Base-by-base conservation (phyloP, 2,329 filamentous ascomycete genomes). In the Teratosphaeria gauchensis region DNA sequence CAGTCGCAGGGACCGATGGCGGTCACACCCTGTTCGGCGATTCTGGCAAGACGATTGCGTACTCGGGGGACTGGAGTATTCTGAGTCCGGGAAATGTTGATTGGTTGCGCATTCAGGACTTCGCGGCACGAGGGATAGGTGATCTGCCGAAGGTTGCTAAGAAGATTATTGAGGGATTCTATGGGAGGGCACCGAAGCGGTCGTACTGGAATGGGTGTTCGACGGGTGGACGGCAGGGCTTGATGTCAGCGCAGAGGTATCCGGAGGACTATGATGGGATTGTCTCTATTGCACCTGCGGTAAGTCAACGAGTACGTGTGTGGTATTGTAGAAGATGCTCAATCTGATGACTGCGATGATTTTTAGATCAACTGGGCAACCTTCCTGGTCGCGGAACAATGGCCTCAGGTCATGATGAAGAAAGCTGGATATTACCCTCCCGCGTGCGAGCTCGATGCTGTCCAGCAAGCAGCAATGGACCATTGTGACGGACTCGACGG, bases 181-280 rank as follows among this genome's bases (percentile, higher is more conserved):
- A 76, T 54, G 69, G 68, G 2, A 55, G 59, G n/a, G 56, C 56
- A 9, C 66, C 67, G 7, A 63, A 64, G 9, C 74, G 70, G 58
- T 75, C 71, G 1, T 76, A 76, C 59, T 75, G 64, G 62, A 66
- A 61, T 58, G 73, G 74, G 2, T 75, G 74, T 58, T 74, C 72
- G 24, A 69, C 67, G 21, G 73, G 73, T 42, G 74, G 74, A 7
- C 58, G 74, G 16, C 73, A 75, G 57, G 74, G 73, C 2, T 57
- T 73, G 16, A 72, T 71, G 66, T 38, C 68, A 9, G 73, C 73
- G 6, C 74, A 77, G 57, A 59, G 69, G 11, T 76, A 71, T 59
- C 74, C 74, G 6, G 56, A 66, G 1, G 64, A 67, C 2, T 77
- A 72, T 57, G 70, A 78, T 60, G 74, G 75, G 21, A 76, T 78